phyloP scores from a whole-genome alignment of 345 rosid species.

The Melaleuca alternifolia region DNA sequence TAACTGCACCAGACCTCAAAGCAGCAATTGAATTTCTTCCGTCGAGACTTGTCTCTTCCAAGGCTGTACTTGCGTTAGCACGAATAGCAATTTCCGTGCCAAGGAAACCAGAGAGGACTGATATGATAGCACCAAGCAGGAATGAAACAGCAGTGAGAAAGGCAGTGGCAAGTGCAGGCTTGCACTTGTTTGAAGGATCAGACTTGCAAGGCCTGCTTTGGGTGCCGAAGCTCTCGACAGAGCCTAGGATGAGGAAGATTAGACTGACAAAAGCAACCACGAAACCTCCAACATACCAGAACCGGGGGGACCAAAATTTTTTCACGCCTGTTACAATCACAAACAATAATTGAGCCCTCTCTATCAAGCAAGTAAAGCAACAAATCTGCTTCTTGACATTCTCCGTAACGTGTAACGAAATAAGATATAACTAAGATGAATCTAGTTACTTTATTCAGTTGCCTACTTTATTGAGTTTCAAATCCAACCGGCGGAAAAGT shows the following conservation, averaged over 20 bases:
- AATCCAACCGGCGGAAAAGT: not conserved
- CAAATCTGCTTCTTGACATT: not conserved
- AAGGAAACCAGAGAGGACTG: conserved; percentile 24
- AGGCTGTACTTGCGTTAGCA: conserved; percentile 21
- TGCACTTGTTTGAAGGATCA: not conserved
- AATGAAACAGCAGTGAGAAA: not conserved
- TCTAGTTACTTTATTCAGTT: not conserved
- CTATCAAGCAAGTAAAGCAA: not conserved
- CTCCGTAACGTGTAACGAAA: not conserved
- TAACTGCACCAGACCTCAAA: not conserved
- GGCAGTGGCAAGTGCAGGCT: not conserved
- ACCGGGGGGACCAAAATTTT: not conserved
- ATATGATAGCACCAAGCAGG: conserved; percentile 23
- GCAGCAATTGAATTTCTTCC: not conserved
- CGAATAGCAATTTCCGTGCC: conserved; percentile 27
- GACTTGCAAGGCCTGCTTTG: not conserved
- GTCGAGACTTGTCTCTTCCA: conserved; percentile 27
- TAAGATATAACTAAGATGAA: not conserved
- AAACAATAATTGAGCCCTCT: not conserved
- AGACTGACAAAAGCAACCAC: not conserved
- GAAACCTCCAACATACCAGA: not conserved
- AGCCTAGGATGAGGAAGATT: not conserved
- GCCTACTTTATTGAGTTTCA: too few species aligned
- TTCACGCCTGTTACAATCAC: not conserved
- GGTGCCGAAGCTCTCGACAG: not conserved